Evolutionary conservation across 495 filamentous ascomycete species (phyloP).

Genomic region (Cairneyella variabilis): DNA sequence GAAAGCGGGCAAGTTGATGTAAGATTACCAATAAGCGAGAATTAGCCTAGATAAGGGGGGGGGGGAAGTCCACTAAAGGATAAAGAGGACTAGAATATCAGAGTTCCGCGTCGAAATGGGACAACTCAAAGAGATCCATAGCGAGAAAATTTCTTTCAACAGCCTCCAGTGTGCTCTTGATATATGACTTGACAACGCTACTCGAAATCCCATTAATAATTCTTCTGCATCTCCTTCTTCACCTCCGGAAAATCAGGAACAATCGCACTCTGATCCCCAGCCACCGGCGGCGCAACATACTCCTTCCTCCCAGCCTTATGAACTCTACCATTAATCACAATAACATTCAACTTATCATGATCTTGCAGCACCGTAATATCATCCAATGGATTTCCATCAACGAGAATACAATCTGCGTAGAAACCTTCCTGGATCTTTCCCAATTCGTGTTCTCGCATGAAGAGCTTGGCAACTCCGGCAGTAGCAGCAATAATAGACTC

Average conservation of each 20-base stretch:
- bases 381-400: constrained; percentile 45
- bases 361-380: constrained; percentile 45
- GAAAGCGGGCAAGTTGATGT: no score
- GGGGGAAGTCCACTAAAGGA: no score
- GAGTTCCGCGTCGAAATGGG: no score
- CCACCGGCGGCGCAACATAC: constrained; percentile 25
- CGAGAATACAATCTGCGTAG: constrained; percentile 44
- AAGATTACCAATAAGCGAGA: no score
- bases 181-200: no score
- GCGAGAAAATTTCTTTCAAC: no score
- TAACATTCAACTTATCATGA: constrained; percentile 41
- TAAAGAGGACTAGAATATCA: no score
- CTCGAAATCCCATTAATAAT: no score
- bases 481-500: constrained; percentile 47
- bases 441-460: constrained; percentile 46
- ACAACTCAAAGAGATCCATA: no score
- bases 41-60: no score
- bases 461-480: constrained; percentile 41
- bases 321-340: constrained; percentile 45
- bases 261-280: constrained; percentile 13
- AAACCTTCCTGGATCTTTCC: constrained; percentile 45
- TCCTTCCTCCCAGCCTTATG: constrained; percentile 40
- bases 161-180: no score
- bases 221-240: constrained; percentile 23
- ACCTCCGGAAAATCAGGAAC: constrained; percentile 21